Base-by-base conservation (phyloP, 768 basidiomycete species). In the Lentinus tigrinus region DNA sequence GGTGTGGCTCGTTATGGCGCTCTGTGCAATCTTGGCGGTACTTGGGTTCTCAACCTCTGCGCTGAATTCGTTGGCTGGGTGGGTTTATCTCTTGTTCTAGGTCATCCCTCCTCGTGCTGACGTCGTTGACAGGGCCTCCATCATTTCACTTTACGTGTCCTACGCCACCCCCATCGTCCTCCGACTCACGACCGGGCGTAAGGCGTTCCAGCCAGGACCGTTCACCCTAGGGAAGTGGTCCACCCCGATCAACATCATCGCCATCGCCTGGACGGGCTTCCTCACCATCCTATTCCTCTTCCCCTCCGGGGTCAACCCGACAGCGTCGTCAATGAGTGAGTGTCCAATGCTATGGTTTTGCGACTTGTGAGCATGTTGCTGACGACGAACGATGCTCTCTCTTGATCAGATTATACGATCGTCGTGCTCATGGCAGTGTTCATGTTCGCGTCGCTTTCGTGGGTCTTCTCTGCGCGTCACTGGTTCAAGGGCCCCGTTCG, bases 391-490 rank as follows among this genome's bases (percentile, higher is more conserved):
- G n/a, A n/a, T n/a, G n/a, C n/a, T n/a, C n/a, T n/a, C n/a, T n/a
- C n/a, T n/a, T n/a, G n/a, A n/a, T n/a, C 31, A 31, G 31, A 31
- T 11, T 31, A 31, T 11, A 31, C 7, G 7, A 31, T 31, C 31
- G 31, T 31, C 3, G 31, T 31, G 1, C 31, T 31, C 31, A 1
- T 31, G 31, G 31, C 31, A 3, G 31, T 31, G 31, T 31, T 31
- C 31, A 11, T 11, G 31, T 31, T 31, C 31, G 31, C 31, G 1
- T 6, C 7, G 63, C 77, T 75, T 6, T 87, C 82, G 6, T 89
- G 87, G 87, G 67, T 85, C 6, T 31, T 84, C 2, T 87, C 86
- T 36, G 88, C 88, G 2, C 80, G 71, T 36, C 81, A 84, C 50
- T 89, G 87, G 87, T 89, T 89, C 73, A 76, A 23, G 21, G 31